Evolutionary conservation across 2,329 filamentous ascomycete species (phyloP).

Genomic region (Diatrype stigma): DNA sequence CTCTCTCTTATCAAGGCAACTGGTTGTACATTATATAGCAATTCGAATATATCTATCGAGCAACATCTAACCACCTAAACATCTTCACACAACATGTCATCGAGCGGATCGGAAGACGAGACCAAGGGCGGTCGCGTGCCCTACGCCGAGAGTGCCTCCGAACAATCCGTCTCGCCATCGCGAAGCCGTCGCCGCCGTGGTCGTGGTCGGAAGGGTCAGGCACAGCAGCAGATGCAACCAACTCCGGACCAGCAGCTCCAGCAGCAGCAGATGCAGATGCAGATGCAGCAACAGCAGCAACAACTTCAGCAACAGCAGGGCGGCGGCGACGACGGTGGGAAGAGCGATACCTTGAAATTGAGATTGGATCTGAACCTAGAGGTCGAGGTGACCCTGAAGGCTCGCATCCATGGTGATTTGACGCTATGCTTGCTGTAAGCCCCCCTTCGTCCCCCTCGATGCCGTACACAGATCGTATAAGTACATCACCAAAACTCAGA

Average conservation of each 20-base stretch:
- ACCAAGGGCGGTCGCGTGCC: conserved; percentile 6
- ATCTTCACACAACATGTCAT: conserved; percentile 11
- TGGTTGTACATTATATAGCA: too few species aligned
- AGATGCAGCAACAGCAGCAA: conserved; percentile 7
- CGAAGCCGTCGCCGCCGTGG: conserved; percentile 13
- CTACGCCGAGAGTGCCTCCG: conserved; percentile 17
- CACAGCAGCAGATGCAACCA: conserved; percentile 6
- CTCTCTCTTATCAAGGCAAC: too few species aligned
- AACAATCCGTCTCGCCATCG: conserved; percentile 14
- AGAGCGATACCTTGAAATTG: neutral
- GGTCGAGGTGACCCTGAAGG: neutral
- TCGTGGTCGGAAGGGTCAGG: conserved; percentile 12
- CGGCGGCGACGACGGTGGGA: neutral
- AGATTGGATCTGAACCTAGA: neutral
- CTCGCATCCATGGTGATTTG: neutral
- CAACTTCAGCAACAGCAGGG: conserved; percentile 7
- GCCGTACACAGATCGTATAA: too few species aligned
- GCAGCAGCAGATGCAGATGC: conserved; percentile 13
- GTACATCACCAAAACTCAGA: too few species aligned
- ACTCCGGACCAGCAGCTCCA: conserved; percentile 10
- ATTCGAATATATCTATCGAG: neutral
- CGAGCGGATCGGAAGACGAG: conserved; percentile 11
- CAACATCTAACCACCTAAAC: neutral
- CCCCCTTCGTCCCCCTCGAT: neutral
- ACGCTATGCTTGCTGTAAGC: neutral